phyloP scores from a whole-genome alignment of 2,329 filamentous ascomycete genomes.

The Clonostachys chloroleuca region DNA sequence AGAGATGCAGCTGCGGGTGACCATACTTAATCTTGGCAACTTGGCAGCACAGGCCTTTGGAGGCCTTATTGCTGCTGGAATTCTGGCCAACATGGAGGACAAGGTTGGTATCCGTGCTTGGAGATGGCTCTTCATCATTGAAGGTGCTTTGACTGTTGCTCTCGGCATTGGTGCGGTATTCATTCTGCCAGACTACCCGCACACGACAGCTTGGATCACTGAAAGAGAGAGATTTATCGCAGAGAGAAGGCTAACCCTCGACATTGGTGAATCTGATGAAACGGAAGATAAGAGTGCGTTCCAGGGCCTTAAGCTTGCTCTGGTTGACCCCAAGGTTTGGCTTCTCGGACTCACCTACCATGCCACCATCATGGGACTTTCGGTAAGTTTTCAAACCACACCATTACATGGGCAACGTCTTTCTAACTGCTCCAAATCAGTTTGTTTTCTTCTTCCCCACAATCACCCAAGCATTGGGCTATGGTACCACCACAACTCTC shows the following conservation, averaged over 20 bases:
- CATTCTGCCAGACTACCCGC: conserved; percentile 21
- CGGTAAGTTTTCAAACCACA: neutral
- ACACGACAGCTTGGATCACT: conserved; percentile 33
- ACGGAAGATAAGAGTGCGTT: conserved; percentile 26
- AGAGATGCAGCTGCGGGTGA: conserved; percentile 56
- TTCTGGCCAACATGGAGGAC: conserved; percentile 34
- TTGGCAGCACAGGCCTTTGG: conserved; percentile 64
- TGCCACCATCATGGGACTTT: conserved; percentile 5
- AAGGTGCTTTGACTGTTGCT: conserved; percentile 37
- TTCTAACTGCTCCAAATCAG: no score
- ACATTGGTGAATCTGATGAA: conserved; percentile 40
- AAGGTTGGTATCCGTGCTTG: conserved; percentile 51
- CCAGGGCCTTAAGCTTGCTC: conserved; percentile 41
- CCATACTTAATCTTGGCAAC: conserved; percentile 51
- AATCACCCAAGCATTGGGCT: conserved; percentile 11
- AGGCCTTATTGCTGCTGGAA: conserved; percentile 54
- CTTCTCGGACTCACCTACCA: conserved; percentile 42
- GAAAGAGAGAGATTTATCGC: conserved; percentile 47
- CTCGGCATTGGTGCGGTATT: conserved; percentile 13
- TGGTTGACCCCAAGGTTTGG: conserved; percentile 56
- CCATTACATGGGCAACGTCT: no score
- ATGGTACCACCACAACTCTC: conserved; percentile 10
- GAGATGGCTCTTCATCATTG: conserved; percentile 65
- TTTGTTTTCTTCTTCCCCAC: conserved; percentile 12
- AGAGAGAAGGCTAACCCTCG: conserved; percentile 42